A percentile compares a stretch with the other conserved stretches of the same genome.
These are phyloP conservation scores for Populus davidiana DNA, from an alignment of 345 rosid species.

Conservation along the genomic window DNA sequence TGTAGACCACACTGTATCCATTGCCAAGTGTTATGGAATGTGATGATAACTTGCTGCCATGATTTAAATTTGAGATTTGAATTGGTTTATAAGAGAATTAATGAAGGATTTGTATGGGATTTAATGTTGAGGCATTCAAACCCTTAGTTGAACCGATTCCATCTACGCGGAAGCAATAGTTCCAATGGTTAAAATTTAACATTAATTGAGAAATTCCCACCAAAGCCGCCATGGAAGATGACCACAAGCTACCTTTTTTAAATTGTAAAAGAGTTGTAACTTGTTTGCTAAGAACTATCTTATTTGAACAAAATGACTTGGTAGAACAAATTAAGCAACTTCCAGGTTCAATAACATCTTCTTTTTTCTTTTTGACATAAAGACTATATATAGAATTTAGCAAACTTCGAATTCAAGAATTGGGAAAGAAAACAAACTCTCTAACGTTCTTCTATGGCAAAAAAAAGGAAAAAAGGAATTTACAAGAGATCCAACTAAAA, in stretches of 20 bases:
- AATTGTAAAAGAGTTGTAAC: not conserved
- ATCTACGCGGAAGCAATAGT: not conserved
- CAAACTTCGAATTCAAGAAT: constrained; percentile 14
- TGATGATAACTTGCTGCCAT: not conserved
- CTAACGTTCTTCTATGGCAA: constrained; percentile 11
- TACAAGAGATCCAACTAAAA: constrained; percentile 25
- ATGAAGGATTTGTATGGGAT: not conserved
- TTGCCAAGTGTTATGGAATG: not conserved
- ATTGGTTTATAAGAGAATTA: not conserved
- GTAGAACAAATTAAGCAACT: not conserved
- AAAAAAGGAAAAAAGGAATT: constrained; percentile 21
- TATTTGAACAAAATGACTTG: not conserved
- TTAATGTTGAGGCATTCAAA: not conserved
- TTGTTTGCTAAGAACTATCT: constrained; percentile 5
- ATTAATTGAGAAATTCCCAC: not conserved
- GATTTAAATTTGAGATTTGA: not conserved
- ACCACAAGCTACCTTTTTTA: not conserved
- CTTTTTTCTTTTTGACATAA: constrained; percentile 1
- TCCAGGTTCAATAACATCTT: not conserved
- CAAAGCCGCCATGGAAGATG: not conserved
- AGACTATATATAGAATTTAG: constrained; percentile 1
- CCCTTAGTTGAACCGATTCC: not conserved
- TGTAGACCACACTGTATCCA: not conserved
- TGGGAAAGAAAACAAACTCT: constrained; percentile 8
- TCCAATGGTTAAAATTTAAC: not conserved